phyloP scores from a whole-genome alignment of 2,329 filamentous ascomycete species.

The Fusarium sororula region DNA sequence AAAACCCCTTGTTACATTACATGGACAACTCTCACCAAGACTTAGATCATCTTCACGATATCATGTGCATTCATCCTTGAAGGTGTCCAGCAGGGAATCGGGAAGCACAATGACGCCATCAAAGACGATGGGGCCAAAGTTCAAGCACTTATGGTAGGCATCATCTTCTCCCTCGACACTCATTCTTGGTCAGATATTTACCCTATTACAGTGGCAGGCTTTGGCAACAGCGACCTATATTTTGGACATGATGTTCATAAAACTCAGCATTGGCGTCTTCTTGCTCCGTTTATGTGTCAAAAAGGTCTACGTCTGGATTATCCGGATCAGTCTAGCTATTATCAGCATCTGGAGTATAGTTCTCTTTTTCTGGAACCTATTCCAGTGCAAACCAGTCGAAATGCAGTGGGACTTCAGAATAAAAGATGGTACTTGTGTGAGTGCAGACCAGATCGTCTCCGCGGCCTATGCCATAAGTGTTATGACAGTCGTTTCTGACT shows the following conservation, averaged over 20 bases:
- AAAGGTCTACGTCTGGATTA: constrained; percentile 58
- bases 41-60: constrained; percentile 56
- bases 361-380: constrained; percentile 62
- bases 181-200: constrained; percentile 9
- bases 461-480: constrained; percentile 62
- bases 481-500: constrained; percentile 63
- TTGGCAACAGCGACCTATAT: constrained; percentile 61
- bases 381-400: constrained; percentile 60
- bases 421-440: constrained; percentile 53
- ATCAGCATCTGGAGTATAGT: constrained; percentile 57
- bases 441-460: constrained; percentile 53
- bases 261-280: constrained; percentile 64
- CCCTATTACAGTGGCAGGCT: constrained; percentile 56
- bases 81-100: constrained; percentile 55
- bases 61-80: constrained; percentile 57
- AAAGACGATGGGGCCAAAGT: constrained; percentile 51
- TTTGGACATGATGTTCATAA: constrained; percentile 65
- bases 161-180: not conserved
- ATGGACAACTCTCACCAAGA: not conserved
- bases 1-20: constrained; percentile 8
- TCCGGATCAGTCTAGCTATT: constrained; percentile 56
- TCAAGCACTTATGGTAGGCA: constrained; percentile 56
- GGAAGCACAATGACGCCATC: constrained; percentile 58
- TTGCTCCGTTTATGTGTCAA: constrained; percentile 58
- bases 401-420: constrained; percentile 65